Evolutionary conservation across 129 eudicot genomes (phyloP).

Genomic region (Escallonia herrerae): DNA sequence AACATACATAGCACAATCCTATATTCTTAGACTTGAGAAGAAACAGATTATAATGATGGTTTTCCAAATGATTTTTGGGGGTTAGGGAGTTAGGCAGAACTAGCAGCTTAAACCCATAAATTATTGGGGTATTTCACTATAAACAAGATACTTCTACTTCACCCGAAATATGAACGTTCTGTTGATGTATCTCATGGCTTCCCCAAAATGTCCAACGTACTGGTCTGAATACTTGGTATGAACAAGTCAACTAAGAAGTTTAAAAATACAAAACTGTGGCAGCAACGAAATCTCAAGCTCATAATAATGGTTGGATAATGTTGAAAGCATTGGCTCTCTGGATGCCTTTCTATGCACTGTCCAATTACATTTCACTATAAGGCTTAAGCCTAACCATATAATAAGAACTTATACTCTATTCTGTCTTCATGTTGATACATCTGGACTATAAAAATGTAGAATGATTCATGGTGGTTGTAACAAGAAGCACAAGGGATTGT

Average conservation of each 20-base stretch:
- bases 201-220: constrained; percentile 15
- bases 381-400: not conserved
- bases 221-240: constrained; percentile 18
- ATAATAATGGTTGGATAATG: constrained; percentile 11
- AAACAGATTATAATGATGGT: no score
- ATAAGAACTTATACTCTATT: not conserved
- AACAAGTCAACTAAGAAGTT: constrained; percentile 5
- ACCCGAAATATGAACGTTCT: no score
- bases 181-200: no score
- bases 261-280: constrained; percentile 20
- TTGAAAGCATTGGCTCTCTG: constrained; percentile 17
- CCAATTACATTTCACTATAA: not conserved
- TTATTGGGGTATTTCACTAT: no score
- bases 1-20: no score
- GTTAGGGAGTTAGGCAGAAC: no score
- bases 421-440: constrained; percentile 9
- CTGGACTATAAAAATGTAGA: constrained; percentile 11
- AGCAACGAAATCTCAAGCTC: constrained; percentile 25
- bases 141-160: no score
- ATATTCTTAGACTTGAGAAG: no score
- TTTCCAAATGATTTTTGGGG: no score
- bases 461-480: not conserved
- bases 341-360: constrained; percentile 10
- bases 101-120: no score
- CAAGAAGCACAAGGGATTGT: not conserved